Evolutionary conservation across 2,329 filamentous ascomycete genomes (phyloP).

Genomic region (Teratosphaeria gauchensis): DNA sequence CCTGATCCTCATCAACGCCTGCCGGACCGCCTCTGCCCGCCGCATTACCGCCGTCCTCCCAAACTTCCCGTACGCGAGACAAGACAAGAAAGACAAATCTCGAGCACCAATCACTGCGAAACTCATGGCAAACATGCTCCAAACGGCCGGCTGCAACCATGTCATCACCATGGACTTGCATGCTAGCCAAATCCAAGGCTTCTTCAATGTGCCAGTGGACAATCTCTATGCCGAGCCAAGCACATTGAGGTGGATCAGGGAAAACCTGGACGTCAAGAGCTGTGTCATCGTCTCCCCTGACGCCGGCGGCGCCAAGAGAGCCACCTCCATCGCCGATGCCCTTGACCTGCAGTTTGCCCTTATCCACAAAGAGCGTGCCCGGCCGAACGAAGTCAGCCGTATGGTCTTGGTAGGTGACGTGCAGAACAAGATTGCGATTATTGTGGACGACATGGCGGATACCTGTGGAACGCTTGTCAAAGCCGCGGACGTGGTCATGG

Average conservation of each 20-base stretch:
- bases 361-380: slow-evolving; percentile 91
- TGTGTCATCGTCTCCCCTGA: slow-evolving; percentile 93
- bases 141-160: slow-evolving; percentile 85
- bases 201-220: slow-evolving; percentile 76
- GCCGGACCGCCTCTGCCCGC: slow-evolving; percentile 72
- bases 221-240: slow-evolving; percentile 91
- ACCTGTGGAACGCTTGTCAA: slow-evolving; percentile 85
- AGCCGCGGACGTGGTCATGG: slow-evolving; percentile 78
- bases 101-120: slow-evolving; percentile 94
- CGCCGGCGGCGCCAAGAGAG: slow-evolving; percentile 89
- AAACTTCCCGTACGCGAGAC: slow-evolving; percentile 91
- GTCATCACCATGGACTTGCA: slow-evolving; percentile 96
- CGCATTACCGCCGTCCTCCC: slow-evolving; percentile 92
- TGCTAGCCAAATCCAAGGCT: slow-evolving; percentile 87
- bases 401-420: slow-evolving; percentile 97
- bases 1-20: slow-evolving; percentile 96
- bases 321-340: slow-evolving; percentile 85
- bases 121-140: slow-evolving; percentile 94
- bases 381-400: slow-evolving; percentile 81
- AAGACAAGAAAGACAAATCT: slow-evolving; percentile 96
- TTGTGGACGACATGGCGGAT: slow-evolving; percentile 97
- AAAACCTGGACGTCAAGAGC: slow-evolving; percentile 71
- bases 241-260: slow-evolving; percentile 80
- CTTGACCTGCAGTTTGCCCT: slow-evolving; percentile 85
- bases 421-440: slow-evolving; percentile 79